Conservation (phyloP, 108 stramenopile species). For the Hondaea fermentalgiana region DNA sequence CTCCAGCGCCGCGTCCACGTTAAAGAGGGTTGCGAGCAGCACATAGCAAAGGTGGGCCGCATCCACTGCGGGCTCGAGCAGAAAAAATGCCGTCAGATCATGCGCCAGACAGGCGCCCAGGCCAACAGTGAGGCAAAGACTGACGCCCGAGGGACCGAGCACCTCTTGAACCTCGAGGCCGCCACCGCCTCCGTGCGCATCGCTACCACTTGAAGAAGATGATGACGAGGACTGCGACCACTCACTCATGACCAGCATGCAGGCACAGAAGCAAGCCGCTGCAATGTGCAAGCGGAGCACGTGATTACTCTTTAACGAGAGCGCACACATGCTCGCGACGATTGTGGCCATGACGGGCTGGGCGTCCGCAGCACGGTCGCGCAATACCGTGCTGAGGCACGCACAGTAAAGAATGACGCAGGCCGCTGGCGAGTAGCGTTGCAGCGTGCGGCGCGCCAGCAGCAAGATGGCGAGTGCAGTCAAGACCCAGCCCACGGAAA, state of each 20-base stretch:
- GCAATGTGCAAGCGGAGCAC: neutral
- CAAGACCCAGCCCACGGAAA: neutral
- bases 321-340: neutral
- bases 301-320: neutral
- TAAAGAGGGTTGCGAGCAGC: neutral
- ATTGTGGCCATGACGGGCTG: neutral
- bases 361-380: neutral
- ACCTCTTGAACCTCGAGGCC: neutral
- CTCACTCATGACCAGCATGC: neutral
- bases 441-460: conserved; percentile 9
- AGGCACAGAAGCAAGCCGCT: neutral
- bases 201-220: no score
- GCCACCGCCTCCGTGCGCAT: neutral
- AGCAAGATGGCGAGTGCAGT: neutral
- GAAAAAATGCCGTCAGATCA: neutral
- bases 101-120: neutral
- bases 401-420: neutral
- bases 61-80: neutral
- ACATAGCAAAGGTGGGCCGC: neutral
- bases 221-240: neutral
- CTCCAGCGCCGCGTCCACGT: neutral
- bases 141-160: neutral
- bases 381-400: neutral
- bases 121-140: conserved; percentile 2
- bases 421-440: neutral